Percentiles rank a stretch among this genome's conserved stretches.
Evolutionary conservation across 2,329 filamentous ascomycete species (phyloP).

Genomic region (Colletotrichum sp.): DNA sequence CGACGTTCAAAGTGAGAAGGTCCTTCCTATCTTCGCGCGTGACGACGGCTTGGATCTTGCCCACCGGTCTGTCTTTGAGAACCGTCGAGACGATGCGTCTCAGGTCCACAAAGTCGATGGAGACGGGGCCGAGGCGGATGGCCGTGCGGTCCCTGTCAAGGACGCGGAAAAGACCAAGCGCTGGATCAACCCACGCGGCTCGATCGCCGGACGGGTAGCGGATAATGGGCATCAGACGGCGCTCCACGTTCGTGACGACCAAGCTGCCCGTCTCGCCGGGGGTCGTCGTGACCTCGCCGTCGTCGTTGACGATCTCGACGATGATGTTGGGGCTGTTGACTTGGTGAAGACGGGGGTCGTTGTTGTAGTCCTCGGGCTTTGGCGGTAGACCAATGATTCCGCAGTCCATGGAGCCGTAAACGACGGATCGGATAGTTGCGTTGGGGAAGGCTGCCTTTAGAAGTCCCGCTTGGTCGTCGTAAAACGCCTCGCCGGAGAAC

Average conservation of each 20-base stretch:
- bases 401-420: constrained; percentile 18
- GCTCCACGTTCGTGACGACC: constrained; percentile 10
- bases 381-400: constrained; percentile 13
- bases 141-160: constrained; percentile 16
- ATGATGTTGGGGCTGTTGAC: constrained; percentile 12
- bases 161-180: constrained; percentile 10
- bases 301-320: constrained; percentile 7
- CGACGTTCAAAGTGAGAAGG: constrained; percentile 2
- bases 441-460: constrained; percentile 8
- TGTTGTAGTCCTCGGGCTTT: neutral
- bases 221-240: constrained; percentile 12
- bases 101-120: constrained; percentile 12
- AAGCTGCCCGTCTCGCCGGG: constrained; percentile 5
- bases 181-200: constrained; percentile 9
- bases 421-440: neutral
- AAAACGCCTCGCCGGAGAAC: constrained; percentile 14
- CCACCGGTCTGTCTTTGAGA: neutral
- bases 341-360: constrained; percentile 4
- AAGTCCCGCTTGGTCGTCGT: constrained; percentile 6
- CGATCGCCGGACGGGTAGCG: constrained; percentile 15
- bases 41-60: constrained; percentile 4
- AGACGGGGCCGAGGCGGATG: constrained; percentile 13
- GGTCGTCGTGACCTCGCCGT: neutral
- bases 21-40: constrained; percentile 6
- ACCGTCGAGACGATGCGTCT: constrained; percentile 1